These are phyloP conservation scores for Bauhinia variegata DNA, from an alignment of 306 rosid species.

Conservation along the genomic window DNA sequence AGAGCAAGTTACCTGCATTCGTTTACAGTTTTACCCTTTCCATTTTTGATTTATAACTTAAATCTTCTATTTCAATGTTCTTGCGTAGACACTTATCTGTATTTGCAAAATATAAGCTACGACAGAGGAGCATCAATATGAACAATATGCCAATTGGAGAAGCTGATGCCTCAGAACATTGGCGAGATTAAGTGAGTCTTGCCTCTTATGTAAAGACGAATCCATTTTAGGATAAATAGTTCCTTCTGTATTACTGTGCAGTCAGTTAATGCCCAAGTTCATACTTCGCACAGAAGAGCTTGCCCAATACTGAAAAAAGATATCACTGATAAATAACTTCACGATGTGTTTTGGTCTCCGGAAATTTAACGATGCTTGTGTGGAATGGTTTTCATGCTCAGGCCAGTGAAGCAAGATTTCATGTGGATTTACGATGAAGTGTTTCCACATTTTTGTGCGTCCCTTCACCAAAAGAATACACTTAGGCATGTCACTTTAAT, in stretches of 20 bases:
- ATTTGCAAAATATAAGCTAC: too few relatives aligned
- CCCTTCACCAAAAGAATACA: constrained; percentile 20
- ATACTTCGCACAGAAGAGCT: constrained; percentile 1
- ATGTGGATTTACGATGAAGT: constrained; percentile 13
- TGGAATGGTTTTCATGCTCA: constrained; percentile 6
- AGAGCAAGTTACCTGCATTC: too few relatives aligned
- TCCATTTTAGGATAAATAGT: too few relatives aligned
- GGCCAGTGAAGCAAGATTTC: constrained; percentile 12
- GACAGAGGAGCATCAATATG: too few relatives aligned
- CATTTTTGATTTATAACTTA: too few relatives aligned
- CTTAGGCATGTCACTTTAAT: constrained; percentile 44
- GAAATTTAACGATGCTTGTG: constrained; percentile 9
- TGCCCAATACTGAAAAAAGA: not conserved
- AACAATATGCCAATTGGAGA: too few relatives aligned
- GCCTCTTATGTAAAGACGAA: constrained; percentile 14
- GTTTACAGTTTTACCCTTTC: too few relatives aligned
- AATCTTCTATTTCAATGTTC: too few relatives aligned
- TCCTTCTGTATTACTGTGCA: not conserved
- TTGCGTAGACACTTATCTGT: too few relatives aligned
- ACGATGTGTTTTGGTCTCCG: not conserved
- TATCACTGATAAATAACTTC: not conserved
- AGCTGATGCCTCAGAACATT: too few relatives aligned
- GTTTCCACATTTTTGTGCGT: constrained; percentile 32
- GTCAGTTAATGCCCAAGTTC: constrained; percentile 5
- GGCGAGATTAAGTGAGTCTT: not conserved